phyloP scores from a whole-genome alignment of 2,329 filamentous ascomycete species.

The Didymella sp. region DNA sequence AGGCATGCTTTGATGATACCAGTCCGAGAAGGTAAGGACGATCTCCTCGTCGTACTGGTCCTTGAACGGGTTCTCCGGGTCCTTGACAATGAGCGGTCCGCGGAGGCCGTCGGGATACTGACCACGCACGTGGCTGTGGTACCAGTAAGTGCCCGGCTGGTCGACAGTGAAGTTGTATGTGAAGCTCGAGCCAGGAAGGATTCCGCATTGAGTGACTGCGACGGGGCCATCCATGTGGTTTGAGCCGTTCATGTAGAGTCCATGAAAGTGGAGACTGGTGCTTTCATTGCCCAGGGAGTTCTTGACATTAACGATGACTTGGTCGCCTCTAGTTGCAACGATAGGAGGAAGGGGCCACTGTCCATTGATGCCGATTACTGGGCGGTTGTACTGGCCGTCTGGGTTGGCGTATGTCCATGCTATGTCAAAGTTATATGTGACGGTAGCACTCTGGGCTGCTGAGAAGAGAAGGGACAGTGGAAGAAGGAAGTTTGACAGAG shows the following conservation, averaged over 20 bases:
- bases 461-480: constrained; percentile 40
- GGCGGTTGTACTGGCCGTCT: constrained; percentile 59
- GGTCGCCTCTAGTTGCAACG: constrained; percentile 76
- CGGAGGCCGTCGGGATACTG: constrained; percentile 74
- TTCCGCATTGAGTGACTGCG: constrained; percentile 64
- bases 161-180: constrained; percentile 64
- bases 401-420: constrained; percentile 64
- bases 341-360: constrained; percentile 77
- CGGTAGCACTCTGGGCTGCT: constrained; percentile 40
- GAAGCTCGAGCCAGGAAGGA: constrained; percentile 68
- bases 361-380: constrained; percentile 73
- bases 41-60: constrained; percentile 66
- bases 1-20: constrained; percentile 69
- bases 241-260: constrained; percentile 77
- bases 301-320: constrained; percentile 70
- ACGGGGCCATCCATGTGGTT: constrained; percentile 76
- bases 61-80: constrained; percentile 59
- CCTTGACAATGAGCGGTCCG: constrained; percentile 71
- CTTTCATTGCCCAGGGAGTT: constrained; percentile 71
- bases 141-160: constrained; percentile 66
- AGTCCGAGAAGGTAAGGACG: constrained; percentile 73
- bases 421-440: constrained; percentile 61
- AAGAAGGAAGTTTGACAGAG: constrained; percentile 53
- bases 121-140: constrained; percentile 68
- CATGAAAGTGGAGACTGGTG: constrained; percentile 77